Evolutionary conservation across 2,329 filamentous ascomycete species (phyloP), one percentile per base, ranked within the genome.

Genomic region (Thyridium curvatum): DNA sequence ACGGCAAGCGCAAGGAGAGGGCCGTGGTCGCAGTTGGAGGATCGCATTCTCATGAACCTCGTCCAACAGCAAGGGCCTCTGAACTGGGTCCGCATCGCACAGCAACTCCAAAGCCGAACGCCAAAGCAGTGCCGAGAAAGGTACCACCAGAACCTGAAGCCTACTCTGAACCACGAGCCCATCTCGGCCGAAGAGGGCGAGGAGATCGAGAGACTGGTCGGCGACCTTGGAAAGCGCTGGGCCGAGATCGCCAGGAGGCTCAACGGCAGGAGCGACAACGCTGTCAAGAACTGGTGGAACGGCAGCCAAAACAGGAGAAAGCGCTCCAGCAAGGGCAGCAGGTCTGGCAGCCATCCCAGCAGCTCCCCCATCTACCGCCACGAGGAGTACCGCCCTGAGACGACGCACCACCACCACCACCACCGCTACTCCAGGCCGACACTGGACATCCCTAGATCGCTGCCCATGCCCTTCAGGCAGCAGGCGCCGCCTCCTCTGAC

Each of bases 231-330:
- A 45, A 91, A 89, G 68, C 79, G 85, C 41, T 96, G 90, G 90
- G 90, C 90, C 3, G 88, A 96, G 57, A 96, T 96, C 55, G 87
- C 90, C 33, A 77, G 90, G 48, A 73, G 79, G 34, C 73, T 96
- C 15, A 75, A 83, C 39, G 88, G 88, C 47, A 83, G 90, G 54
- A 94, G 89, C 60, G 90, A 96, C 68, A 96, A 96, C 55, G 85
- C 87, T 18, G 87, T 96, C 46, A 96, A 96, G 77, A 96, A 96
- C 62, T 96, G 89, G 88, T 95, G 86, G 86, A 95, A 95, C 58
- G 89, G 90, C 36, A 86, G 84, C 58, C 85, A 90, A 74, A 95
- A 95, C 66, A 79, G 89, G 53, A 74, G 84, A 53, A 74, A 70
- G 54, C 68, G 80, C 48, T 59, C 69, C 38, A 57, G 65, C 60